Percentiles rank a stretch among this genome's conserved stretches.
These are phyloP conservation scores for Cryptosporidium xiaoi DNA, from an alignment of 169 alveolate genomes.

Conservation along the genomic window DNA sequence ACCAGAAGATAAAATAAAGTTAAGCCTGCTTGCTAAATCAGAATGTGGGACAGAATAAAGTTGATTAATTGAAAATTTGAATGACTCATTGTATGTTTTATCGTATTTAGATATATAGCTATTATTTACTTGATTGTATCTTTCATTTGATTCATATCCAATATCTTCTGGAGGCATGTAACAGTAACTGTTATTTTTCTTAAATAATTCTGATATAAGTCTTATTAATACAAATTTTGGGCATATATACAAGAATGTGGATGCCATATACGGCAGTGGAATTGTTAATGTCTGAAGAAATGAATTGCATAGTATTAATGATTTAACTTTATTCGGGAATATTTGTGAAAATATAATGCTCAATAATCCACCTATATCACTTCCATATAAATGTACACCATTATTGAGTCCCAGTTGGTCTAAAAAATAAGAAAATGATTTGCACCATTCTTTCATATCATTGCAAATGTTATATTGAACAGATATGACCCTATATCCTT, in stretches of 20 bases:
- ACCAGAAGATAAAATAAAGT: constrained; percentile 34
- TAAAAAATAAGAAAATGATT: constrained; percentile 46
- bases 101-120: neutral
- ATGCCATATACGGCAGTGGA: constrained; percentile 58
- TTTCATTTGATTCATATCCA: neutral
- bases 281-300: constrained; percentile 46
- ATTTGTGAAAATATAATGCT: constrained; percentile 35
- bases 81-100: constrained; percentile 11
- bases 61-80: constrained; percentile 33
- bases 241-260: constrained; percentile 49
- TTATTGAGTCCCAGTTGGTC: constrained; percentile 23
- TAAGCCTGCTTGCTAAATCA: constrained; percentile 48
- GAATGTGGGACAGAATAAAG: constrained; percentile 4
- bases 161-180: constrained; percentile 34
- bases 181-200: neutral
- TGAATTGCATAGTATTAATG: constrained; percentile 55
- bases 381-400: constrained; percentile 46
- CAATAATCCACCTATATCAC: constrained; percentile 61
- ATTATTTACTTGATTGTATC: neutral
- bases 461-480: constrained; percentile 46
- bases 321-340: constrained; percentile 58
- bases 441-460: constrained; percentile 36
- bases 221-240: constrained; percentile 54
- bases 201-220: constrained; percentile 59
- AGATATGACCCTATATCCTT: constrained; percentile 54